These are phyloP conservation scores for Syzygium malaccense DNA, from an alignment of 441 rosid species.

Conservation along the genomic window DNA sequence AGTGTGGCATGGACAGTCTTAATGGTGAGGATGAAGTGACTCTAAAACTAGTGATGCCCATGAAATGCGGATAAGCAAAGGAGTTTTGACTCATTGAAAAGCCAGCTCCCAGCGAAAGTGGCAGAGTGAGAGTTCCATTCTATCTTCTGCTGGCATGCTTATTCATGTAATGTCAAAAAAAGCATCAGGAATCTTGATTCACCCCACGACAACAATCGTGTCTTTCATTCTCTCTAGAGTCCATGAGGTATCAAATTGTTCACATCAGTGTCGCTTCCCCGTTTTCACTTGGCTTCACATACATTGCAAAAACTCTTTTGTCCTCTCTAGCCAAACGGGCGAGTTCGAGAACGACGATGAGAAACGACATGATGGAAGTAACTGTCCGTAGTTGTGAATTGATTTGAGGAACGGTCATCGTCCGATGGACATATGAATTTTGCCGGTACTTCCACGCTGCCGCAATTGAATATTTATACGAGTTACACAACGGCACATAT, in stretches of 20 bases:
- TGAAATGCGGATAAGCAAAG: not conserved
- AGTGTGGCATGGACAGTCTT: not conserved
- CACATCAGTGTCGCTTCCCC: not conserved
- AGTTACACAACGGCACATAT: too few relatives aligned
- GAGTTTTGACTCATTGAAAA: not conserved
- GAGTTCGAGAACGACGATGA: not conserved
- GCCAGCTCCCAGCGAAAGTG: not conserved
- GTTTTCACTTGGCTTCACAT: not conserved
- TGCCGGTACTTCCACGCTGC: not conserved
- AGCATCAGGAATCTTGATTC: not conserved
- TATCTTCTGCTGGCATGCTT: not conserved
- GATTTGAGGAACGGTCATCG: not conserved
- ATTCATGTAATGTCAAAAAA: not conserved
- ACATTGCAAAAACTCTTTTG: not conserved
- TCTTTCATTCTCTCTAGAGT: not conserved
- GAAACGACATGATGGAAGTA: not conserved
- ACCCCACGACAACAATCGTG: not conserved
- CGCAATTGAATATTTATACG: too few relatives aligned
- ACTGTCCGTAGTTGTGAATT: not conserved
- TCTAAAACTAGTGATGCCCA: not conserved
- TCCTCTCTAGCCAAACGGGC: not conserved
- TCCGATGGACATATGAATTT: not conserved
- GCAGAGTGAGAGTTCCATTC: not conserved
- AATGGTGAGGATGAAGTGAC: not conserved
- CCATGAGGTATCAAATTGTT: too few relatives aligned